These are phyloP conservation scores for Mycena metata DNA, from an alignment of 768 basidiomycete genomes.

Conservation along the genomic window DNA sequence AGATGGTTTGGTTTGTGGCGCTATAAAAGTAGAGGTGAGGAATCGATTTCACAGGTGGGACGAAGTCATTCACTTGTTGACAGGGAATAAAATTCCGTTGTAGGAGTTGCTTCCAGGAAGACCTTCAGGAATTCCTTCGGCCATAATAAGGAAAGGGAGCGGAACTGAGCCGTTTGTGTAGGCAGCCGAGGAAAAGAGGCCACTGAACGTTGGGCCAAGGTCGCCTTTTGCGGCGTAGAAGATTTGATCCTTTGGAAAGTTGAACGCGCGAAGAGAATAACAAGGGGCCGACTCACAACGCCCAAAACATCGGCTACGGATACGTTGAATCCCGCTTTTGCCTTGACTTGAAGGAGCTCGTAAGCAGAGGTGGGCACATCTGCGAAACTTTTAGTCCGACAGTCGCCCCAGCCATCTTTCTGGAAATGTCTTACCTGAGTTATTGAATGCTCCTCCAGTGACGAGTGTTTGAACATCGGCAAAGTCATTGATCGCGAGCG, in stretches of 20 bases:
- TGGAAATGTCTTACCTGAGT: slow-evolving; percentile 1
- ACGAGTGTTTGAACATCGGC: slow-evolving; percentile 22
- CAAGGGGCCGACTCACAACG: slow-evolving; percentile 1
- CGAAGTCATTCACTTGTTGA: slow-evolving; percentile 18
- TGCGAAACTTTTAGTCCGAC: background rate
- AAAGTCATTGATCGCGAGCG: slow-evolving; percentile 26
- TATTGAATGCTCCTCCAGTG: slow-evolving; percentile 21
- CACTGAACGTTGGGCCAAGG: slow-evolving; percentile 7
- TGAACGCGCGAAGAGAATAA: background rate
- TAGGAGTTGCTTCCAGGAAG: slow-evolving; percentile 19
- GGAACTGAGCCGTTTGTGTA: slow-evolving; percentile 23
- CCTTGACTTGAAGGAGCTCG: slow-evolving; percentile 20
- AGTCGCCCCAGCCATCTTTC: background rate
- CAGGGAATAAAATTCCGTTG: slow-evolving; percentile 20
- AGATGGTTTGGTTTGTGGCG: slow-evolving; percentile 27
- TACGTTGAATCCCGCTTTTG: slow-evolving; percentile 21
- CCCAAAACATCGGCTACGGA: slow-evolving; percentile 17
- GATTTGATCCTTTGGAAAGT: background rate
- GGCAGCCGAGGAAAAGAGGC: slow-evolving; percentile 17
- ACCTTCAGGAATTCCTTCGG: slow-evolving; percentile 21
- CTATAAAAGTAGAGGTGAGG: slow-evolving; percentile 3
- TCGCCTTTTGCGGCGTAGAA: slow-evolving; percentile 4
- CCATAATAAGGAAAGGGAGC: slow-evolving; percentile 28
- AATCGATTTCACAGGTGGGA: background rate
- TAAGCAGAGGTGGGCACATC: slow-evolving; percentile 6